phyloP scores from a whole-genome alignment of 2,329 filamentous ascomycete genomes.

The Pseudocercospora vitis region DNA sequence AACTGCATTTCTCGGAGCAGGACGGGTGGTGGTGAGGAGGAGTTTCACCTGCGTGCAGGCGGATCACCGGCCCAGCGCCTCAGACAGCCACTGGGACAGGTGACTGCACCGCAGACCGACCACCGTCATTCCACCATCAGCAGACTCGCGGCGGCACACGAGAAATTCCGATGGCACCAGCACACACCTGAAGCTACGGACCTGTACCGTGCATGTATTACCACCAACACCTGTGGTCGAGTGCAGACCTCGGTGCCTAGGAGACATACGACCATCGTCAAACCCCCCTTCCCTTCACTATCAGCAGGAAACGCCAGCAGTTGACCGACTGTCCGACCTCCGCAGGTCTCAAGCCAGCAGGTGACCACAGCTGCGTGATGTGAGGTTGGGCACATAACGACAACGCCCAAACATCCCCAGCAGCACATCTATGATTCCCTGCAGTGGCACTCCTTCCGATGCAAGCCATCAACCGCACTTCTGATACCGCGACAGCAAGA shows the following conservation, averaged over 20 bases:
- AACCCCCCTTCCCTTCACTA: background rate
- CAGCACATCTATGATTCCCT: background rate
- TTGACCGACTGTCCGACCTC: background rate
- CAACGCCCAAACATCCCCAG: background rate
- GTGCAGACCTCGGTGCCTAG: constrained; percentile 1
- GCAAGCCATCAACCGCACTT: too few relatives aligned
- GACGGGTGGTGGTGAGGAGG: background rate
- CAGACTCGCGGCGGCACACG: background rate
- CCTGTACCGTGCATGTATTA: background rate
- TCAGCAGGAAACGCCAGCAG: background rate
- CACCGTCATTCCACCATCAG: background rate
- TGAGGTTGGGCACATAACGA: background rate
- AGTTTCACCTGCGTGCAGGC: constrained; percentile 1
- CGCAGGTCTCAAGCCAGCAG: too few relatives aligned
- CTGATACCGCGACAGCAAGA: too few relatives aligned
- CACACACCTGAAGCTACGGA: background rate
- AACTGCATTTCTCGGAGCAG: background rate
- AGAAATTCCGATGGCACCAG: background rate
- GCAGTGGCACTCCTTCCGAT: constrained; percentile 4
- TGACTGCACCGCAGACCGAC: background rate
- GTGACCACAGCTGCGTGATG: background rate
- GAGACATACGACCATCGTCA: background rate
- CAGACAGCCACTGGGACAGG: background rate
- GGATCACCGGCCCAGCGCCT: background rate
- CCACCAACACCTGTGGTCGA: background rate